These are phyloP conservation scores for Phoenix roebelenii DNA, from an alignment of 176 grass and related monocot genomes.

Conservation along the genomic window DNA sequence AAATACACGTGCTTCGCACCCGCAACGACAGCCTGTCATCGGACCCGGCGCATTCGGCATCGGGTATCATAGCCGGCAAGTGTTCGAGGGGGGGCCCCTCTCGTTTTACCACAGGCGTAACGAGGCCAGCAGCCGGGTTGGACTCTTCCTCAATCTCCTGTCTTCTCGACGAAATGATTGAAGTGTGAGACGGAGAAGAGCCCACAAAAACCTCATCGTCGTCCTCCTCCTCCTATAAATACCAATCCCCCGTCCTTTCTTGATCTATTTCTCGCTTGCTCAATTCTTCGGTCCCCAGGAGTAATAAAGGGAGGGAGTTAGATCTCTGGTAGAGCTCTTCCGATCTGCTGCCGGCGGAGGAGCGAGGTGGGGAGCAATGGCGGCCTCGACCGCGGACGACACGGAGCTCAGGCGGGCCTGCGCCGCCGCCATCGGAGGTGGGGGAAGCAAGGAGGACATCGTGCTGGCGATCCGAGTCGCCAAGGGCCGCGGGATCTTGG, in stretches of 20 bases:
- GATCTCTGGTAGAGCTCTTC: not conserved
- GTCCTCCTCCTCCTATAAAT: too few species aligned
- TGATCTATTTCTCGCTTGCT: not conserved
- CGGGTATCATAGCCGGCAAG: not conserved
- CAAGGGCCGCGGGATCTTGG: slow-evolving; percentile 91
- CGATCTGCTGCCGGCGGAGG: not conserved
- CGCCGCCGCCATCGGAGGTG: slow-evolving; percentile 58
- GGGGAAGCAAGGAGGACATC: slow-evolving; percentile 60
- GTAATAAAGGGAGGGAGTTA: not conserved
- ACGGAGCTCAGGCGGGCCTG: slow-evolving; percentile 62
- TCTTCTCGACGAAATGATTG: too few species aligned
- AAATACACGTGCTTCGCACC: not conserved
- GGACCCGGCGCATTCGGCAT: not conserved
- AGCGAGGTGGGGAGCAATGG: slow-evolving; percentile 28
- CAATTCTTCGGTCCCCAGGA: not conserved
- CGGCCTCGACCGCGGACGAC: slow-evolving; percentile 83
- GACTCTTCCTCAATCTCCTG: too few species aligned
- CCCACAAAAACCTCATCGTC: too few species aligned
- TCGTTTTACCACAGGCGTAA: not conserved
- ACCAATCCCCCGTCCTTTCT: too few species aligned
- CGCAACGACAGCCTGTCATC: not conserved
- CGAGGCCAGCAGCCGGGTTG: not conserved
- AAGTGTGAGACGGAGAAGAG: too few species aligned
- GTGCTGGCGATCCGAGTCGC: slow-evolving; percentile 86
- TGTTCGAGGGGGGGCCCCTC: not conserved